Percentiles rank a stretch among this genome's conserved stretches.
phyloP scores from a whole-genome alignment of 371 early-diverging fungal species.

The Saksenaea oblongispora region DNA sequence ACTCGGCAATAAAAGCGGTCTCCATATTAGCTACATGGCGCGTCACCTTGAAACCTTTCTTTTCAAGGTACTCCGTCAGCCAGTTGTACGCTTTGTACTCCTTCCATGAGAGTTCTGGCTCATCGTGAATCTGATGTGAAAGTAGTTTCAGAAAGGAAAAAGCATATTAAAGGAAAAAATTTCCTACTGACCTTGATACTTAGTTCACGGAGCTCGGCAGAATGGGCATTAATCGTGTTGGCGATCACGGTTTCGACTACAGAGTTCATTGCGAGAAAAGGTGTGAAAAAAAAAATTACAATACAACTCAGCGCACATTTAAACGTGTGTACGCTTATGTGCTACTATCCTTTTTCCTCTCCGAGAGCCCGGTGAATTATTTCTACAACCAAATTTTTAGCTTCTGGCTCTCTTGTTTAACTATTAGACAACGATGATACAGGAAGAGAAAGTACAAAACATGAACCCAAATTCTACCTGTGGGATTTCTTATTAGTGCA shows the following conservation, averaged over 20 bases:
- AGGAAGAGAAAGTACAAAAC: neutral
- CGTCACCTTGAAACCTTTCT: conserved; percentile 55
- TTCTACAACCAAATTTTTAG: neutral
- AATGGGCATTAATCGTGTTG: conserved; percentile 44
- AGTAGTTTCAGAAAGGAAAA: neutral
- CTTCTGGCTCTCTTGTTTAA: neutral
- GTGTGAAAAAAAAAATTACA: neutral
- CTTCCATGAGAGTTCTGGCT: conserved; percentile 64
- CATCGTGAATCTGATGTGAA: conserved; percentile 52
- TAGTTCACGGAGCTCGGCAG: conserved; percentile 45
- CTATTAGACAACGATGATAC: neutral
- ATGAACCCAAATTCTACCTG: neutral
- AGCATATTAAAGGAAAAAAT: neutral
- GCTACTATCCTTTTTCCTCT: neutral
- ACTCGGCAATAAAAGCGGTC: conserved; percentile 69
- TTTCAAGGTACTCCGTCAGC: conserved; percentile 60
- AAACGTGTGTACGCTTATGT: neutral
- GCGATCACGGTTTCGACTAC: conserved; percentile 25
- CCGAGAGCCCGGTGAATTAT: conserved; percentile 1
- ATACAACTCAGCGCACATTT: conserved; percentile 1
- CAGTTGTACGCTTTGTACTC: conserved; percentile 54
- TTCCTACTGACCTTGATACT: conserved; percentile 43
- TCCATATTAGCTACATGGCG: conserved; percentile 55
- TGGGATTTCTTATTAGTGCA: neutral
- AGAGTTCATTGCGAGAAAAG: conserved; percentile 10